These are phyloP conservation scores for Quercus phellos DNA, from an alignment of 331 rosid genomes.

Conservation along the genomic window DNA sequence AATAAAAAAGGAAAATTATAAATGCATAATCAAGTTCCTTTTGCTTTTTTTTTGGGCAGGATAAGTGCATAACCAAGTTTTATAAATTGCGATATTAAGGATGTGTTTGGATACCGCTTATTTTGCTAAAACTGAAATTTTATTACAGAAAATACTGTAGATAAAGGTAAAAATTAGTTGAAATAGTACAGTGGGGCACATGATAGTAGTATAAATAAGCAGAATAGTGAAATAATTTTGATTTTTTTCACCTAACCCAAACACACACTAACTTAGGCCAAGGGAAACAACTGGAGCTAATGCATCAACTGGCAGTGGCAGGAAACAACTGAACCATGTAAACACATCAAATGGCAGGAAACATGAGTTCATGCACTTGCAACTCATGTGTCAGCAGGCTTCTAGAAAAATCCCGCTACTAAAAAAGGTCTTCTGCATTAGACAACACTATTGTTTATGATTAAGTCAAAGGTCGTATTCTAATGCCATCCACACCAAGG, in stretches of 20 bases:
- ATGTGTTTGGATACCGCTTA: too few relatives aligned
- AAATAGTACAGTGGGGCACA: too few relatives aligned
- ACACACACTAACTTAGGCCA: not conserved
- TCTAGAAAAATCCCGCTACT: not conserved
- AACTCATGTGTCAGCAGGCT: not conserved
- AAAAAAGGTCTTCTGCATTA: not conserved
- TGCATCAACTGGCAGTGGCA: constrained; percentile 1
- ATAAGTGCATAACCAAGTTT: not conserved
- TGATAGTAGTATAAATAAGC: too few relatives aligned
- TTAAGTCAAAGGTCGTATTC: not conserved
- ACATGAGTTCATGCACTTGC: not conserved
- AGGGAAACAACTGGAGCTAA: not conserved
- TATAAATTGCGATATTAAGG: not conserved
- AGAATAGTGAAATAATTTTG: too few relatives aligned
- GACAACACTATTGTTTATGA: not conserved
- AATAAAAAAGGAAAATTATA: too few relatives aligned
- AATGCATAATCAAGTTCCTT: not conserved
- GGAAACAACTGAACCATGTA: not conserved
- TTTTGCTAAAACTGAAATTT: too few relatives aligned
- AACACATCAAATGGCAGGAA: not conserved
- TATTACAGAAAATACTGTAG: too few relatives aligned
- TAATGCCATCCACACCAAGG: too few relatives aligned
- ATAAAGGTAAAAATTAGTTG: too few relatives aligned
- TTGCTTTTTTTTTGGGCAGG: too few relatives aligned
- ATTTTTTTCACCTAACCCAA: too few relatives aligned